These are phyloP conservation scores for Aspergillus diversus DNA, from an alignment of 495 filamentous ascomycete species.

Conservation along the genomic window DNA sequence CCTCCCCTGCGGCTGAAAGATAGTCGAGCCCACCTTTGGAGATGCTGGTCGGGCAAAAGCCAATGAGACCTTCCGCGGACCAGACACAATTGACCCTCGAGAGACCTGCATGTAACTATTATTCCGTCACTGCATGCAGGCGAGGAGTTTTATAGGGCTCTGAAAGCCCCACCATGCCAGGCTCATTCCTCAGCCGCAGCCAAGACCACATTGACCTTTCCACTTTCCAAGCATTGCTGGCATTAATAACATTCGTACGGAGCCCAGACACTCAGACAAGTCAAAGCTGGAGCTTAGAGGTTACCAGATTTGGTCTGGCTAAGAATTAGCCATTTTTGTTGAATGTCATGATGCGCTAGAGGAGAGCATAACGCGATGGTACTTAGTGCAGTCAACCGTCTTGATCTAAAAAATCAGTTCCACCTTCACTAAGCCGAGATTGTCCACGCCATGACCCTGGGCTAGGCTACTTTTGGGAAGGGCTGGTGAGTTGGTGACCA, in stretches of 20 bases:
- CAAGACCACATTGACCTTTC: slow-evolving; percentile 10
- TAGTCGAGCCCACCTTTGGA: neutral
- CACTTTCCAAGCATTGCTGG: slow-evolving; percentile 4
- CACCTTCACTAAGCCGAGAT: slow-evolving; percentile 14
- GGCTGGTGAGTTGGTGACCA: neutral
- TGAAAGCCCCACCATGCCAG: slow-evolving; percentile 11
- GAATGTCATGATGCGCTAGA: slow-evolving; percentile 6
- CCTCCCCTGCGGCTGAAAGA: slow-evolving; percentile 17
- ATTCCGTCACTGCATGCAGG: slow-evolving; percentile 14
- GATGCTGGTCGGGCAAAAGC: slow-evolving; percentile 6
- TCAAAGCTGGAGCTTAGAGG: neutral
- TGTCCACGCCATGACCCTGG: slow-evolving; percentile 12
- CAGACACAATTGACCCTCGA: neutral
- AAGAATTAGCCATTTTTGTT: neutral
- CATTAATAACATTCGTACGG: neutral
- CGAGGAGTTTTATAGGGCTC: slow-evolving; percentile 9
- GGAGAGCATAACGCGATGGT: slow-evolving; percentile 11
- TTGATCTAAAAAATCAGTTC: slow-evolving; percentile 11
- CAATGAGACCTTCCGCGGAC: neutral
- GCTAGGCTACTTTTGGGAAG: slow-evolving; percentile 6
- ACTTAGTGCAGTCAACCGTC: slow-evolving; percentile 11
- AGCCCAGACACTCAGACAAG: neutral
- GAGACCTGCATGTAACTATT: slow-evolving; percentile 14
- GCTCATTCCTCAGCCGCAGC: slow-evolving; percentile 21
- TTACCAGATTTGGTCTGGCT: neutral